Evolutionary conservation across 371 early-diverging fungal species (phyloP), one percentile per base, ranked within the genome.

Genomic region (Mucor irregularis): DNA sequence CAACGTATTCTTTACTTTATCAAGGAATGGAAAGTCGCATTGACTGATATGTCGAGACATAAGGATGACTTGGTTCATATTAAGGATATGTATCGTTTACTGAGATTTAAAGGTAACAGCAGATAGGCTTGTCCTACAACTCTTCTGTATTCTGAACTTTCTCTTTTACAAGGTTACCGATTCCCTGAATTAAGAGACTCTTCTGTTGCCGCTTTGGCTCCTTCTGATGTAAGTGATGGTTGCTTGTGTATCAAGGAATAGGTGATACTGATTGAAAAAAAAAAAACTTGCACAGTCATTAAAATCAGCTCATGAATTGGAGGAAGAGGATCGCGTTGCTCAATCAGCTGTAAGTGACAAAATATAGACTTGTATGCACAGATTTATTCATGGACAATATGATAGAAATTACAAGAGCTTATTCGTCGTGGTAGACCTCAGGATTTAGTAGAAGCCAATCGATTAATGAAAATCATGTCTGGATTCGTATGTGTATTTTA

Each of bases 401-500:
- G 21, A 5, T 65, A 91, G 87, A 97, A 97, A 89, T 66, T 98
- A 49, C 96, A 98, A 81, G 99, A 97, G 61, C 81, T 98, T 17
- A 86, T 97, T 51, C 87, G 99, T n/a, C 79, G 94, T 30, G 98
- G 95, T n/a, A 87, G 94, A 42, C 97, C 98, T 14, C 89, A 91
- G 29, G 97, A 96, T 70, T 74, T 98, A 33, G 89, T 87, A 26
- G 95, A 95, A 63, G 99, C 99, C 0, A 97, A 98, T 56, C 90
- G 91, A 46, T 69, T 98, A 53, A 97, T 98, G 91, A 97, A 98
- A 69, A 80, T 95, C 37, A 93, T 98, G 86, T 87, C 98, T 4
- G 99, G 98, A 48, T 98, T 94, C 65, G 93, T 92, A 83, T 58
- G 79, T 40, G 34, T 26, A 26, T 25, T 2, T 24, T 56, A 9